Base-by-base conservation (phyloP, 768 basidiomycete genomes). In the Pisolithus microcarpus region DNA sequence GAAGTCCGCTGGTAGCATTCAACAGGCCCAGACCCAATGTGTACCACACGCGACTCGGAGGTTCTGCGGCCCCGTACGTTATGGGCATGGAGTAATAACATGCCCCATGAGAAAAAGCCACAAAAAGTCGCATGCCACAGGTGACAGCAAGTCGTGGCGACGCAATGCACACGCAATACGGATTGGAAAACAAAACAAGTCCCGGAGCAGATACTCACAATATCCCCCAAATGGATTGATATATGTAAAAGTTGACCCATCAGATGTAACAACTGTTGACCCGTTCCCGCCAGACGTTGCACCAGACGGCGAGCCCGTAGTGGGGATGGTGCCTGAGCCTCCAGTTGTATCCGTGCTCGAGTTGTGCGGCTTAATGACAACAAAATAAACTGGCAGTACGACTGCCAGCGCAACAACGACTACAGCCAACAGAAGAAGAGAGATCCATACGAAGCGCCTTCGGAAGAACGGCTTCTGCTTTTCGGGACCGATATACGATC, bases 171-270 rank as follows among this genome's bases (percentile, higher is more conserved):
- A 50, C 50, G 43, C 3, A 31, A 42, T 30, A 44, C 31, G 16
- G 28, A 45, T 13, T 7, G 10, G 16, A 49, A 49, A 10, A n/a
- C 49, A 45, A 45, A 40, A 26, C 26, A 49, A 37, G 18, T 38
- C n/a, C 9, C 11, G 9, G 45, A 42, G 46, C 26, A 49, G 44
- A 53, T 23, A 50, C 81, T 77, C 63, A 83, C 84, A 87, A 60
- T 76, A 79, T 38, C 86, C 86, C 31, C 82, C 89, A 62, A 89
- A 87, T 18, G 76, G 69, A 66, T 93, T 94, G 52, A 72, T 73
- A 65, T 95, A 94, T 2, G 74, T 80, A 67, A 92, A 87, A 1
- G 76, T 81, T 1, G 78, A 68, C 1, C 91, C 92, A 61, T 91
- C 77, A 3, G 76, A 80, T 18, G 74, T 71, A 7, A 74, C 79